Evolutionary conservation across 2,329 filamentous ascomycete species (phyloP).

Genomic region (Aspergillus nomiae): DNA sequence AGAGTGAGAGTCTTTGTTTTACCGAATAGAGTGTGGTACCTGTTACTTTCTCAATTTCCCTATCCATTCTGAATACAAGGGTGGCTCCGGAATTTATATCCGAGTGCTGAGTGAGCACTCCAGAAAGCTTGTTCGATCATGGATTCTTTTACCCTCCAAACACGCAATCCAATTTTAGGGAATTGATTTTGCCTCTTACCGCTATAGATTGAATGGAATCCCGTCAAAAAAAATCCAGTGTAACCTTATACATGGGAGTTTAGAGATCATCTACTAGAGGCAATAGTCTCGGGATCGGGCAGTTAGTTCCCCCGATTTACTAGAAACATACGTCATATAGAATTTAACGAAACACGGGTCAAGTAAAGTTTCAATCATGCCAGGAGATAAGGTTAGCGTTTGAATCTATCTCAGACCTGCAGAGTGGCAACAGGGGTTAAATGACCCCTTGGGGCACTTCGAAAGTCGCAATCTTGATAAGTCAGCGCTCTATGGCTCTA

Average conservation of each 20-base stretch:
- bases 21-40: no score
- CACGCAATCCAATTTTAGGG: neutral
- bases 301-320: neutral
- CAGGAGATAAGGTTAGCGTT: neutral
- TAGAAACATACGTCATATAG: neutral
- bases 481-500: no score
- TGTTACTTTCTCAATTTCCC: no score
- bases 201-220: neutral
- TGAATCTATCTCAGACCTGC: neutral
- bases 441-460: no score
- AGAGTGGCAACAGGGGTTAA: neutral
- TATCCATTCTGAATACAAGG: no score
- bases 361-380: neutral
- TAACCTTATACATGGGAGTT: neutral
- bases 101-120: no score
- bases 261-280: neutral
- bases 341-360: neutral
- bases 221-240: neutral
- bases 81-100: no score
- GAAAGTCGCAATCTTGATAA: no score
- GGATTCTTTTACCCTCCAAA: no score
- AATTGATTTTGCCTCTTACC: neutral
- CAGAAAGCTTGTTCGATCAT: no score
- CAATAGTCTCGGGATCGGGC: no score
- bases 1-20: no score